Evolutionary conservation across 1,284 basidiomycete species (phyloP).

Genomic region (Porodaedalea pini): DNA sequence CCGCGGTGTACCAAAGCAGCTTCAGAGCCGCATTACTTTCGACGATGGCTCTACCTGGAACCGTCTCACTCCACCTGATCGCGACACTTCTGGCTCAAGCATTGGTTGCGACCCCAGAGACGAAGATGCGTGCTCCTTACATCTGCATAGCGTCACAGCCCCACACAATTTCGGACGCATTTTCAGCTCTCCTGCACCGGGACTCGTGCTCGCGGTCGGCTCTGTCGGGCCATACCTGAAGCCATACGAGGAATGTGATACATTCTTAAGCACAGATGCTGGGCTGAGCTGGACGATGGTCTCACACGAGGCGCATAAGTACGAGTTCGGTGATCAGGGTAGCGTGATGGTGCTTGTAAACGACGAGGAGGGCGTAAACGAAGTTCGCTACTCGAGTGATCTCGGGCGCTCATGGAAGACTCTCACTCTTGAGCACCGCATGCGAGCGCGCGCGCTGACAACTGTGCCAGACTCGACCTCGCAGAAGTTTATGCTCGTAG

Average conservation of each 20-base stretch:
- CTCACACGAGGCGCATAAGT: constrained; percentile 78
- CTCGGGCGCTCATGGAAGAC: constrained; percentile 78
- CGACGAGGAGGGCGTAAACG: constrained; percentile 80
- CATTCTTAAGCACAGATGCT: constrained; percentile 89
- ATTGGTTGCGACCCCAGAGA: constrained; percentile 63
- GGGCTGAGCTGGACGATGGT: constrained; percentile 87
- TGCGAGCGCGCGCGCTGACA: constrained; percentile 75
- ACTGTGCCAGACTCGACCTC: constrained; percentile 91
- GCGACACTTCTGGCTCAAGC: constrained; percentile 56
- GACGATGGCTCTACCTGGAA: constrained; percentile 64
- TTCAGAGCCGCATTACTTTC: constrained; percentile 82
- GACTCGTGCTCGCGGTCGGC: constrained; percentile 93
- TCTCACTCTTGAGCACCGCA: constrained; percentile 64
- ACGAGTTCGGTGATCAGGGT: constrained; percentile 92
- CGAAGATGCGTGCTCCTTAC: constrained; percentile 69
- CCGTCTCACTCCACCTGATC: constrained; percentile 57
- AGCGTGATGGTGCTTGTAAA: constrained; percentile 83
- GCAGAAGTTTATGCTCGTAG: constrained; percentile 87
- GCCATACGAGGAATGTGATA: constrained; percentile 88
- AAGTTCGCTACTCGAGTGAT: constrained; percentile 81
- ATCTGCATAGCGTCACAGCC: constrained; percentile 87
- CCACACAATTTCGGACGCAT: constrained; percentile 92
- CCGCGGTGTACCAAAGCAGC: constrained; percentile 57
- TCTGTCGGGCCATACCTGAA: constrained; percentile 71
- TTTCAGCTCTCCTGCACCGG: constrained; percentile 93